Conservation (phyloP, 208 protist genomes). For the Leishmania guyanensis region DNA sequence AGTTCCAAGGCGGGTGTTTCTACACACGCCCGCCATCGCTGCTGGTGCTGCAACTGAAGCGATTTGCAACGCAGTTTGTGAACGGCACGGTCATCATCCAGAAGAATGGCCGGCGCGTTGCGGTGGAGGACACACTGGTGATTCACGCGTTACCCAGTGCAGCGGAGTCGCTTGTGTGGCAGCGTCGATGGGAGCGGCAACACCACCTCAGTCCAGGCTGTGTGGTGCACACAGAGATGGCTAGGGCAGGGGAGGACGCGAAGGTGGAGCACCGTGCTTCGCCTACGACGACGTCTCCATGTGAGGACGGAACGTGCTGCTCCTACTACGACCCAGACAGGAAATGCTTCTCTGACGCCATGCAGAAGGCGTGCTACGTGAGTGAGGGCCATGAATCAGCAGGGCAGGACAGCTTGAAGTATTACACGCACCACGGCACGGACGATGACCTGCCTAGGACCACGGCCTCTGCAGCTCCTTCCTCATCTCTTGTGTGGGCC, state of each 20-base stretch:
- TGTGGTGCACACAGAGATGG: not conserved
- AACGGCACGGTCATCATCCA: constrained; percentile 30
- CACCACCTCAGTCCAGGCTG: not conserved
- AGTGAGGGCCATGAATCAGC: not conserved
- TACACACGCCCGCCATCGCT: constrained; percentile 51
- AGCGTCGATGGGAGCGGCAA: not conserved
- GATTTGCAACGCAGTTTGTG: constrained; percentile 59
- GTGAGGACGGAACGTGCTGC: not conserved
- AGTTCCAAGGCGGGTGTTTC: constrained; percentile 73
- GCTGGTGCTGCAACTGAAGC: constrained; percentile 77
- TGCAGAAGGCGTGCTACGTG: constrained; percentile 4
- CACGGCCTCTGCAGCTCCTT: not conserved
- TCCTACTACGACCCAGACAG: constrained; percentile 24
- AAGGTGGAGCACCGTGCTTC: not conserved
- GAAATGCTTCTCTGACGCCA: constrained; percentile 32
- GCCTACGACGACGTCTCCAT: not conserved
- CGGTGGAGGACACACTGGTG: constrained; percentile 28
- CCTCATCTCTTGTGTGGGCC: constrained; percentile 13
- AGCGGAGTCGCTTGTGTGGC: constrained; percentile 11
- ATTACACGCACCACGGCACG: not conserved
- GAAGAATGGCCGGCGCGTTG: constrained; percentile 28
- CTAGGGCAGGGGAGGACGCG: not conserved
- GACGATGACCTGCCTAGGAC: not conserved
- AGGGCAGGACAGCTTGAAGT: not conserved
- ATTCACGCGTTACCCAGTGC: constrained; percentile 27